A percentile compares a stretch with the other conserved stretches of the same genome.
These are phyloP conservation scores for Chalaropsis thielavioides DNA, from an alignment of 2,329 filamentous ascomycete species.

Conservation along the genomic window DNA sequence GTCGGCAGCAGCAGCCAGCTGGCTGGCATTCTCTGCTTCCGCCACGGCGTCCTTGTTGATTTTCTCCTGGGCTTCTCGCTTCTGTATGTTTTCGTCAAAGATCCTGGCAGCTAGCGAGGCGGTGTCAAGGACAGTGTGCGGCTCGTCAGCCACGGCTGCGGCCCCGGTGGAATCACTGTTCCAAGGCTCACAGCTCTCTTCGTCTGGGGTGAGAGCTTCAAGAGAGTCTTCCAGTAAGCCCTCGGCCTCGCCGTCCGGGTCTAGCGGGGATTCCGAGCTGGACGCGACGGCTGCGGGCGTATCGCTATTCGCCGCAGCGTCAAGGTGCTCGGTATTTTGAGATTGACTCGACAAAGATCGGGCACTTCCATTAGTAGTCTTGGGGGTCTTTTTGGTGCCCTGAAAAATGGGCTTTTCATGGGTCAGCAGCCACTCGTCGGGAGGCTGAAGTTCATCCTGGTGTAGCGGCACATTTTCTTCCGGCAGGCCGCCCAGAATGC, in stretches of 20 bases:
- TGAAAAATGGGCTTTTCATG: neutral
- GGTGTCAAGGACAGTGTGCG: neutral
- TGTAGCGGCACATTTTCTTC: neutral
- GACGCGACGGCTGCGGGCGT: neutral
- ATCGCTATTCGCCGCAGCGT: neutral
- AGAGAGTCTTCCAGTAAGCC: neutral
- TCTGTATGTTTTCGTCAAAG: neutral
- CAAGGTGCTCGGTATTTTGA: neutral
- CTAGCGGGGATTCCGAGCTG: neutral
- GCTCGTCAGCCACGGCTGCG: neutral
- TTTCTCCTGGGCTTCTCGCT: neutral
- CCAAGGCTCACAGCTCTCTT: neutral
- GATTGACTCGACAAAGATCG: neutral
- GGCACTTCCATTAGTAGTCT: neutral
- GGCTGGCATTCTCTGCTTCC: neutral
- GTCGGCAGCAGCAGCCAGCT: neutral
- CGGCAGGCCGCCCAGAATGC: neutral
- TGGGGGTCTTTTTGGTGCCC: neutral
- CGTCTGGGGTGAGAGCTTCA: neutral
- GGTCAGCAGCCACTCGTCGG: neutral
- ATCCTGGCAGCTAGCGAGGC: neutral
- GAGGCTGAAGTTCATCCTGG: neutral
- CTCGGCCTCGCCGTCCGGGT: neutral
- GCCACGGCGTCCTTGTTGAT: neutral
- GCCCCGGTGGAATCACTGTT: neutral